Conservation (phyloP, 2,329 filamentous ascomycete genomes). For the Ophiostoma pallidulum region DNA sequence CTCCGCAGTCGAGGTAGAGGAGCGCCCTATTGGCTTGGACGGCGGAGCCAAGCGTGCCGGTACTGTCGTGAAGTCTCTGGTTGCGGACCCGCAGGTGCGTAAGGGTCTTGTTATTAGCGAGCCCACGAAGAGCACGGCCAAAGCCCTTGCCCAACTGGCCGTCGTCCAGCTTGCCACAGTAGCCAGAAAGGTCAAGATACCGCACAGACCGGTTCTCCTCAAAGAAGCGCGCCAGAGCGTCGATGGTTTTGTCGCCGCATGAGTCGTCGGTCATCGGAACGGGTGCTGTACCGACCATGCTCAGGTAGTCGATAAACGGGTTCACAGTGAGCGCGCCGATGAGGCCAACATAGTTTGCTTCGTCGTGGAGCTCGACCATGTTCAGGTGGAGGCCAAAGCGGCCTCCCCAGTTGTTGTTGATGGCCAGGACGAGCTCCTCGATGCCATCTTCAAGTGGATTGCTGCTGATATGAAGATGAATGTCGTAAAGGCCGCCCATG, state of each 20-base stretch:
- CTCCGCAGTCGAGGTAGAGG: constrained; percentile 43
- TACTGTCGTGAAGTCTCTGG: constrained; percentile 45
- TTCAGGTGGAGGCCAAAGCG: constrained; percentile 43
- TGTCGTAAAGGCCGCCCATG: constrained; percentile 36
- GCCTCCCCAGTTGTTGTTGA: constrained; percentile 34
- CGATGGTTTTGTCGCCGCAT: constrained; percentile 36
- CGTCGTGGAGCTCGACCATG: constrained; percentile 48
- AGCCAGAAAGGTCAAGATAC: constrained; percentile 49
- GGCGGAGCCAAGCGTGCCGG: constrained; percentile 42
- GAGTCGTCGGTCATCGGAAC: constrained; percentile 26
- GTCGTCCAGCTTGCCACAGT: constrained; percentile 48
- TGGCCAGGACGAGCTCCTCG: constrained; percentile 38
- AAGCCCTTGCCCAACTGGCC: constrained; percentile 45
- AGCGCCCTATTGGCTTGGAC: constrained; percentile 40
- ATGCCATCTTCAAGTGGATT: constrained; percentile 46
- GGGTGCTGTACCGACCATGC: constrained; percentile 43
- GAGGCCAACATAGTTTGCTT: constrained; percentile 42
- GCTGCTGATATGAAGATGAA: constrained; percentile 40
- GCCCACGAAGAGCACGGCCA: constrained; percentile 33
- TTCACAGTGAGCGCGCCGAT: constrained; percentile 41
- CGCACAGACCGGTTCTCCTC: constrained; percentile 40
- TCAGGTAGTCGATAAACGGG: constrained; percentile 41
- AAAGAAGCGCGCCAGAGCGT: constrained; percentile 41
- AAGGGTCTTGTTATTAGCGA: constrained; percentile 23
- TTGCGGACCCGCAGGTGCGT: constrained; percentile 45